Conservation (phyloP, 2,329 filamentous ascomycete genomes). For the Colletotrichum coccodes region DNA sequence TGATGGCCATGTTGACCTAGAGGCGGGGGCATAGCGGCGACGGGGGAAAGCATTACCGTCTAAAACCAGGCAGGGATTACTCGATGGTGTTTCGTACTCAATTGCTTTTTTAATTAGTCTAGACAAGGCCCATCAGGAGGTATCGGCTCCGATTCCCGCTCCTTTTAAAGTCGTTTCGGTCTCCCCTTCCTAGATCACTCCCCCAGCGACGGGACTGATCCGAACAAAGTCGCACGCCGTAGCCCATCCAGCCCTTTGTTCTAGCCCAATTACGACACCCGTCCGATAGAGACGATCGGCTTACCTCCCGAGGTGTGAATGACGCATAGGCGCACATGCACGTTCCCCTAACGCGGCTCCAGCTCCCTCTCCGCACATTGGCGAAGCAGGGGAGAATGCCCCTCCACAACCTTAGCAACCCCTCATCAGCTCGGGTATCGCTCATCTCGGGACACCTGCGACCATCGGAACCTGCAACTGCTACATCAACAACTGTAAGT, state of each 20-base stretch:
- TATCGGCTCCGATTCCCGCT: conserved; percentile 15
- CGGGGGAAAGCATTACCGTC: not conserved
- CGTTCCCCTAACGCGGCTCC: conserved; percentile 31
- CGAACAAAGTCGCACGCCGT: conserved; percentile 29
- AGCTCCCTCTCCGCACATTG: conserved; percentile 35
- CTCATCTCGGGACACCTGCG: conserved; percentile 34
- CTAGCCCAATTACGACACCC: conserved; percentile 11
- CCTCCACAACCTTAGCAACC: conserved; percentile 35
- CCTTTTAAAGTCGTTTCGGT: conserved; percentile 3
- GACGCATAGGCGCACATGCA: conserved; percentile 34
- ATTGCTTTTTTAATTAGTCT: conserved; percentile 11
- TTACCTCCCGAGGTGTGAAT: conserved; percentile 30
- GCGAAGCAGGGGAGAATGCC: conserved; percentile 34
- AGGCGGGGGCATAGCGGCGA: not conserved
- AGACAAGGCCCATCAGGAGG: not conserved
- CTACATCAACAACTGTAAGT: conserved; percentile 24
- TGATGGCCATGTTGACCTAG: not conserved
- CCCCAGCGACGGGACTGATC: conserved; percentile 14
- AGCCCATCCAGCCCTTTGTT: conserved; percentile 14
- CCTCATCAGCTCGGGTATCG: conserved; percentile 36
- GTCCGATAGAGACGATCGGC: conserved; percentile 28
- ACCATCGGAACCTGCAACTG: conserved; percentile 20
- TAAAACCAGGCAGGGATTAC: conserved; percentile 6
- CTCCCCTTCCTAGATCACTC: conserved; percentile 1
- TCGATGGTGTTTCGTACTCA: conserved; percentile 4